Evolutionary conservation across 2,329 filamentous ascomycete species (phyloP).

Genomic region (Aspergillus caelatus): DNA sequence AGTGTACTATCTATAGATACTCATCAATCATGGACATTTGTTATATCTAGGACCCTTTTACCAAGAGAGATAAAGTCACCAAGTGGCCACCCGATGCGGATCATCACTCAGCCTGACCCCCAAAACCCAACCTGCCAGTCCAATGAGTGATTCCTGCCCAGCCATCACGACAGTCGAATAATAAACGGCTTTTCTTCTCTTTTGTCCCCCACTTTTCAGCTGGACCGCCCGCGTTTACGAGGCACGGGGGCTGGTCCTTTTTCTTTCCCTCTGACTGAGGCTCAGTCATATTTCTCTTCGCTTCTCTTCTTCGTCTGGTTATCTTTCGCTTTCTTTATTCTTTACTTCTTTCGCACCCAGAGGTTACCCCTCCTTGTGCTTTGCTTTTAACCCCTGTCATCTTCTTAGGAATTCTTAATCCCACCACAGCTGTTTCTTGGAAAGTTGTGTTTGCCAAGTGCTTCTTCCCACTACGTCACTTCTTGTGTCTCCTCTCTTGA

Average conservation of each 20-base stretch:
- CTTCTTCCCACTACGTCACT: constrained; percentile 11
- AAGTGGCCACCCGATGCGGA: not conserved
- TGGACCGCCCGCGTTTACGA: constrained; percentile 21
- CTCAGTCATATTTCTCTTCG: not conserved
- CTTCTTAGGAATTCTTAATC: constrained; percentile 7
- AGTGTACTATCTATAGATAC: not conserved
- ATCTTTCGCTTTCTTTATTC: constrained; percentile 5
- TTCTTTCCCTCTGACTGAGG: constrained; percentile 10
- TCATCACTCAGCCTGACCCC: not conserved
- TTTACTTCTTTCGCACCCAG: not conserved
- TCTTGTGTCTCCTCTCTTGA: constrained; percentile 26
- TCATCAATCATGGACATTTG: not conserved
- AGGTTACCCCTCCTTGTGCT: not conserved
- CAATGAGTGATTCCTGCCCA: constrained; percentile 2
- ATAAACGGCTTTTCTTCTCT: not conserved
- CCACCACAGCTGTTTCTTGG: not conserved
- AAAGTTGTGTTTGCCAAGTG: not conserved
- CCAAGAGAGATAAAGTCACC: not conserved
- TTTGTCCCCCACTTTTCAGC: constrained; percentile 20
- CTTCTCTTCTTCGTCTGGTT: not conserved
- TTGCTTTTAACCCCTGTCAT: constrained; percentile 19
- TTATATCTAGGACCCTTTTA: not conserved
- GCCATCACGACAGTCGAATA: not conserved
- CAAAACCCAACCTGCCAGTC: not conserved
- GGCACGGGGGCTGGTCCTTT: constrained; percentile 12